These are phyloP conservation scores for Claviceps sp. DNA, from an alignment of 2,329 filamentous ascomycete species.

Conservation along the genomic window DNA sequence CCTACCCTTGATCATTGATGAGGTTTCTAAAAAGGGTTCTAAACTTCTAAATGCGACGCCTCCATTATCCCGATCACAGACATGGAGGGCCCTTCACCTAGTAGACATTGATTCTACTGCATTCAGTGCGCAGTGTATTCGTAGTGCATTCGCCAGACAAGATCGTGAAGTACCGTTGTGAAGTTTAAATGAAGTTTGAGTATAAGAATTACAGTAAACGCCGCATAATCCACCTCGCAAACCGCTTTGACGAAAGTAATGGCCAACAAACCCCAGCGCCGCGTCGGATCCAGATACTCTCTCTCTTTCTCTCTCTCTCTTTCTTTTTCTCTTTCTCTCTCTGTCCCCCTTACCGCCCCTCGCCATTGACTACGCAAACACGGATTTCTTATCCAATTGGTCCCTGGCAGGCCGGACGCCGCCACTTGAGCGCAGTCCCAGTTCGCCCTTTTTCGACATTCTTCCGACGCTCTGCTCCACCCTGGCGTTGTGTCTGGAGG, in stretches of 20 bases:
- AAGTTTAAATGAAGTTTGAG: too few species aligned
- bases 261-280: not conserved
- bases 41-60: not conserved
- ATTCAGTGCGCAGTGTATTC: not conserved
- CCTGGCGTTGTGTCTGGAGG: conserved; percentile 62
- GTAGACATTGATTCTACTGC: not conserved
- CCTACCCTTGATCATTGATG: not conserved
- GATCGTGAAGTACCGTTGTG: too few species aligned
- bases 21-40: not conserved
- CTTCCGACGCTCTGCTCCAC: conserved; percentile 62
- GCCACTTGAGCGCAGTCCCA: conserved; percentile 60
- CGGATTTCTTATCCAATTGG: conserved; percentile 59
- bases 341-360: not conserved
- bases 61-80: not conserved
- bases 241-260: not conserved
- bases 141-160: too few species aligned
- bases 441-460: conserved; percentile 57
- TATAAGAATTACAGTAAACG: not conserved
- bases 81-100: not conserved
- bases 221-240: not conserved
- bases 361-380: conserved; percentile 49
- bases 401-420: conserved; percentile 49
- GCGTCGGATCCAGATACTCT: not conserved
- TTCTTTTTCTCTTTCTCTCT: too few species aligned
- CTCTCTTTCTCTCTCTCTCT: too few species aligned